Conservation (phyloP, 345 rosid species). For the Eucalyptus tenuipes region DNA sequence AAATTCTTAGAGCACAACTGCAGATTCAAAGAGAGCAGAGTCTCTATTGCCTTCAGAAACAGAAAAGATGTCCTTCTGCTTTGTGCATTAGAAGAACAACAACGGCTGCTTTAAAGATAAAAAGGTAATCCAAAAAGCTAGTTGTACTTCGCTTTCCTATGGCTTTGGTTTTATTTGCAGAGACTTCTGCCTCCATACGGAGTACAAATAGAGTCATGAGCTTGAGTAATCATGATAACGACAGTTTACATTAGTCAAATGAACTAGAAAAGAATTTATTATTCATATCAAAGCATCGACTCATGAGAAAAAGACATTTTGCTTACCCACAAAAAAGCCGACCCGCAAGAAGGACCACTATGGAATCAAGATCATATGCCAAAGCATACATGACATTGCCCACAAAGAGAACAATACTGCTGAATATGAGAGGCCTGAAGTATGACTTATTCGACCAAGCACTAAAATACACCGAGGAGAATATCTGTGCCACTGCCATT, state of each 20-base stretch:
- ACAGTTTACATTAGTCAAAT: neutral
- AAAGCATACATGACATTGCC: conserved; percentile 86
- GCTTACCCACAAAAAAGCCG: conserved; percentile 98
- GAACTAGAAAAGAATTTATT: neutral
- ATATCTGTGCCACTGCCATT: conserved; percentile 98
- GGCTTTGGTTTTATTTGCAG: neutral
- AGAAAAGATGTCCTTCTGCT: neutral
- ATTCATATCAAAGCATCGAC: neutral
- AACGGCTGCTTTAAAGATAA: neutral
- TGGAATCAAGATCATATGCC: conserved; percentile 82
- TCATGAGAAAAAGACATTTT: neutral
- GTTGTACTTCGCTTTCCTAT: neutral
- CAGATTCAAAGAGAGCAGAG: neutral
- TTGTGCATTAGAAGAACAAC: neutral
- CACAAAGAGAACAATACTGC: conserved; percentile 69
- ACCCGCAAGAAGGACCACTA: conserved; percentile 63
- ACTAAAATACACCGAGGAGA: conserved; percentile 94
- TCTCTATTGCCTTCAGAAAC: neutral
- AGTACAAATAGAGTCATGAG: neutral
- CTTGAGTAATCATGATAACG: neutral
- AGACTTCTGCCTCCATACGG: neutral
- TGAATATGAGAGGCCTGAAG: conserved; percentile 90
- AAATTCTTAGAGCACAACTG: neutral
- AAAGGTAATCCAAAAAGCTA: neutral
- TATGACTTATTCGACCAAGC: conserved; percentile 98